Base-by-base conservation (phyloP, 1,139 yeast genomes). In the Blastobotrys persicus region DNA sequence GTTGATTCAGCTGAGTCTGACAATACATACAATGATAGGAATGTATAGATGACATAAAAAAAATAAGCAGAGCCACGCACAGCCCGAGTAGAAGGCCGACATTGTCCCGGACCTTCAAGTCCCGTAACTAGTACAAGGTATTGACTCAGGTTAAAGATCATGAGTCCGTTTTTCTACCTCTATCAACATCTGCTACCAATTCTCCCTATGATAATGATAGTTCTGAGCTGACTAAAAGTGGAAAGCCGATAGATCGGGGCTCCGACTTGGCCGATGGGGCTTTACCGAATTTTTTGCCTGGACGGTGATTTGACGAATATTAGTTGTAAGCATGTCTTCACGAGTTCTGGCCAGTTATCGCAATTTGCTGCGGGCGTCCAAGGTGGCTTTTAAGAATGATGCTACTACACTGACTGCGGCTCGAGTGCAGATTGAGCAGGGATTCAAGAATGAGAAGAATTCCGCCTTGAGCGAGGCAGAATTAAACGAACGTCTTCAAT, bases 311-410 rank as follows among this genome's bases (percentile, higher is more conserved):
- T 23, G 28, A 6, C 28, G 28, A 23, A 23, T 23, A 5, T 6
- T n/a, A n/a, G n/a, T n/a, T 6, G 28, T 23, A 5, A 23, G 5
- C 28, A 23, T 23, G 28, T 23, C 28, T 23, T 42, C 49, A 3
- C 49, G 42, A 44, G 59, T 51, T 11, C 46, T 54, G 31, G 59
- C 70, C 18, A 89, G 91, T 0, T 88, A 86, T 66, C 77, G 88
- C 62, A 71, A 73, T 46, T 85, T 89, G 1, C 69, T 84, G 50
- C 76, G 92, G 59, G 91, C 96, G 12, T 81, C 94, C 0, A 70
- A 73, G 40, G 59, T 80, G 2, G 94, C 92, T 0, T 88, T 88
- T 65, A 66, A 70, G 26, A 74, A 72, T 14, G 95, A 87, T 60
- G 33, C 62, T 0, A 66, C 69, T 7, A 77, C 85, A 38, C 66